Evolutionary conservation across 2,329 filamentous ascomycete genomes (phyloP), one percentile per base, ranked within the genome.

Genomic region (Alternaria sp.): DNA sequence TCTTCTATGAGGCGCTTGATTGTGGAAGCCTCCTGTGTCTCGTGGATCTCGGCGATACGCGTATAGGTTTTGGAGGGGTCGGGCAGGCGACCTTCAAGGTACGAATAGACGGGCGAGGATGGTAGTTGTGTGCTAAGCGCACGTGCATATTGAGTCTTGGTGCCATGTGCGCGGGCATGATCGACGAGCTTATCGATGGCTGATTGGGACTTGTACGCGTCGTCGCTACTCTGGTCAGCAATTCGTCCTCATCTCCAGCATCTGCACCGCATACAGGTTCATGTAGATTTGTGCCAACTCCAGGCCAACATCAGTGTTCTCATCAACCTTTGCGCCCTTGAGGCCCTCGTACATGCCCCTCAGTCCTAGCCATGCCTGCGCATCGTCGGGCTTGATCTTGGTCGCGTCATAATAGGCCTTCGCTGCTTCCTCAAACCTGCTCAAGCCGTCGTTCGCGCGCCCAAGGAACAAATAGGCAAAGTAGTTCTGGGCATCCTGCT

Each of bases 1-100:
- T 97, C 93, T 32, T 90, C 93, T 67, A 99, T 96, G 60, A 97
- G 87, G 4, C 87, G 92, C 75, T 97, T 97, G 77, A 97, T 94
- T 32, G 88, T 90, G 74, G 94, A 91, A 74, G 91, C 94, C 79
- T 99, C 95, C 62, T 95, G 92, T 2, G 87, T 83, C 74, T 98
- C 95, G 3, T 92, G 85, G 20, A 97, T 91, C 68, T 95, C 90
- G 14, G 92, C 92, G 56, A 98, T 89, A 34, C 87, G 90, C 69
- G 89, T 90, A 77, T 96, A 97, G 0, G 92, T 96, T 60, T 89
- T 87, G 10, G 89, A 87, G 0, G 95, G 94, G 66, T 91, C 88
- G 2, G 90, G 91, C 4, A 98, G 83, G 4, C 93, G 87, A 6
- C 94, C 94, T 81, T 97, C 93, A 4, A 99, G 86, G 58, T 88